Evolutionary conservation across 140 eudicot species (phyloP), one percentile per base, ranked within the genome.

Genomic region (Flaveria floridana): DNA sequence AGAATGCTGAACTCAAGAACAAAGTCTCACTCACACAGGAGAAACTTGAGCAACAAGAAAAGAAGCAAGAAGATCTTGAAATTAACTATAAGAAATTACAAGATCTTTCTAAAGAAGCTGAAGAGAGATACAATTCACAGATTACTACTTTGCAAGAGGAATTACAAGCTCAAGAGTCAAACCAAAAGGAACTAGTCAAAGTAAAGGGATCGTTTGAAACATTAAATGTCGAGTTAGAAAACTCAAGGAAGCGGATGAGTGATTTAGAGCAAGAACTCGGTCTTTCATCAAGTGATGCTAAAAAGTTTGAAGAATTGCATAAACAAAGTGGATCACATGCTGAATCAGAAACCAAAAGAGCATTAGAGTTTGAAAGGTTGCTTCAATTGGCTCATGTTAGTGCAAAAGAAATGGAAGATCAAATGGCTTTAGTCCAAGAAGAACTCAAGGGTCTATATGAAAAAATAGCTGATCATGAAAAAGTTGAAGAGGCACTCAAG

Each of bases 261-360:
- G 95, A 81, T 68, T 73, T 89, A 47, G 97, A 89, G 62, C 86
- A 81, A 59, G 86, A 89, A 63, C 76, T 91, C 18, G 84, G 89
- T 53, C 72, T 72, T 58, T 91, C 96, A 2, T 67, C 85, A 44
- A 70, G 76, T 19, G 97, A 95, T 21, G 88, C 92, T 14, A 78
- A 75, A 30, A 92, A 84, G 74, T 89, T 80, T 28, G 95, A 92
- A 82, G 96, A 92, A 79, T 72, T 92, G 74, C 97, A 92, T 77
- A 87, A 82, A 66, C 76, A 92, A 68, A 92, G 95, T 4, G 95
- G 91, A 14, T 79, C 87, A 18, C 87, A 66, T 70, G 97, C 97
- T 20, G 97, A 92, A 80, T 82, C 84, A 3, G 97, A 92, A 82
- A 79, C 91, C n/a, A 84, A 86, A 56, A 87, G 76, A 82, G 95